A percentile compares a stretch with the other conserved stretches of the same genome.
Conservation (phyloP, 768 basidiomycete species). For the Lactifluus subvellereus region DNA sequence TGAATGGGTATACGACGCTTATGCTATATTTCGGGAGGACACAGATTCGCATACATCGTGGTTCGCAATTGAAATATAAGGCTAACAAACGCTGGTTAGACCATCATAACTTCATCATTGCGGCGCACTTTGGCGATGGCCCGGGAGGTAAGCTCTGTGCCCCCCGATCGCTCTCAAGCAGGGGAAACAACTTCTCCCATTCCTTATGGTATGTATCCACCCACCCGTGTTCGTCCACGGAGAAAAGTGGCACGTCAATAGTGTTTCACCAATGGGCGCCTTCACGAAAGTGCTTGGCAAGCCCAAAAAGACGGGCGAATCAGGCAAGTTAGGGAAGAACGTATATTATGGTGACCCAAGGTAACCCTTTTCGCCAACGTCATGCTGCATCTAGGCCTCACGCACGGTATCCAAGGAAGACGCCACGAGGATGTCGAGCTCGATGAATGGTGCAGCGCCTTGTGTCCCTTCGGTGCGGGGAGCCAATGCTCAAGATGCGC, state of each 20-base stretch:
- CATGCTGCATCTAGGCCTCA: conserved; percentile 58
- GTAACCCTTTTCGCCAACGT: conserved; percentile 83
- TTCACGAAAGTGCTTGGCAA: conserved; percentile 7
- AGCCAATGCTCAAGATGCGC: conserved; percentile 60
- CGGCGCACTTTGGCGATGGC: conserved; percentile 45
- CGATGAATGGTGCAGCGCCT: conserved; percentile 58
- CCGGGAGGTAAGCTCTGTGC: conserved; percentile 53
- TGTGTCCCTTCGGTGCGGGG: conserved; percentile 62
- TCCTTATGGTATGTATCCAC: conserved; percentile 79
- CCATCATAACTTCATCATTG: conserved; percentile 21
- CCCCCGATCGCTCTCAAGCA: conserved; percentile 55
- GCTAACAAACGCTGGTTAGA: background rate
- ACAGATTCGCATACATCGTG: too few relatives aligned
- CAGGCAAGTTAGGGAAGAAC: background rate
- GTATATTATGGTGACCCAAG: conserved; percentile 81
- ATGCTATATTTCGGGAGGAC: too few relatives aligned
- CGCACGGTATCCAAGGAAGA: conserved; percentile 46
- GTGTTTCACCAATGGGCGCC: conserved; percentile 90
- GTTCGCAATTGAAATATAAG: background rate
- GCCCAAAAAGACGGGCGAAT: background rate
- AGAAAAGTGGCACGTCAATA: conserved; percentile 57
- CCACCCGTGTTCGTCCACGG: conserved; percentile 70
- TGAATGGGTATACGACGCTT: too few relatives aligned
- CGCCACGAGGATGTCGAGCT: conserved; percentile 31
- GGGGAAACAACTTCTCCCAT: conserved; percentile 66